These are phyloP conservation scores for Blastobotrys raffinosifermentans DNA, from an alignment of 1,139 yeast genomes.

Conservation along the genomic window DNA sequence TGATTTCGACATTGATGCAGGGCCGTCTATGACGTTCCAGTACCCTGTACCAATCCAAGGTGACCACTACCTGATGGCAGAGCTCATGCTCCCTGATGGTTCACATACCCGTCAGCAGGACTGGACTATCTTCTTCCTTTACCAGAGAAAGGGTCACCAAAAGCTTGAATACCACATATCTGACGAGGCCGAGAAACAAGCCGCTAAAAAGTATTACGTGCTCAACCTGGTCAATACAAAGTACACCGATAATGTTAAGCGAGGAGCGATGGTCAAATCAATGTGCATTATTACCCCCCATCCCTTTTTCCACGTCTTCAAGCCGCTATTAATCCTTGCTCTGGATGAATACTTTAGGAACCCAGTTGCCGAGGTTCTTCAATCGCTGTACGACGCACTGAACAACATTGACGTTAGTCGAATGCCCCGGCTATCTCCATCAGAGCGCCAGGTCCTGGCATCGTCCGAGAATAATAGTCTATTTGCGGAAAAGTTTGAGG, in stretches of 20 bases:
- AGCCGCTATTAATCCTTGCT: conserved; percentile 51
- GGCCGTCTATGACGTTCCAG: conserved; percentile 50
- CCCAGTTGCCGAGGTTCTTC: conserved; percentile 26
- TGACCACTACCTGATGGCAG: conserved; percentile 40
- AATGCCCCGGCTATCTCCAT: conserved; percentile 28
- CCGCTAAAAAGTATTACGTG: conserved; percentile 44
- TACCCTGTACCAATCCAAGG: conserved; percentile 49
- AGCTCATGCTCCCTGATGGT: conserved; percentile 62
- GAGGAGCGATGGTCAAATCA: conserved; percentile 55
- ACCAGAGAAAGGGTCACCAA: conserved; percentile 30
- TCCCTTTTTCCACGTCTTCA: conserved; percentile 51
- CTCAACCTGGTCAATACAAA: conserved; percentile 54
- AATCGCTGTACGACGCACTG: conserved; percentile 36
- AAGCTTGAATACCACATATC: conserved; percentile 24
- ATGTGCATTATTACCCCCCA: conserved; percentile 49
- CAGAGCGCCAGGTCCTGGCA: conserved; percentile 30
- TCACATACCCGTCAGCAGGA: conserved; percentile 57
- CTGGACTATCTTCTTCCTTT: conserved; percentile 52
- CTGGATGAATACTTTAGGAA: conserved; percentile 39
- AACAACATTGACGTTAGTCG: conserved; percentile 32
- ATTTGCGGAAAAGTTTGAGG: conserved; percentile 29
- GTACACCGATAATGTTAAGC: conserved; percentile 40
- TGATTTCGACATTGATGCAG: conserved; percentile 60
- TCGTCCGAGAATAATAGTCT: conserved; percentile 27
- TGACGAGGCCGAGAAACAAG: conserved; percentile 22